Percentiles rank a stretch among this genome's conserved stretches.
phyloP scores from a whole-genome alignment of 2,329 filamentous ascomycete species.

The Alternaria sp. region DNA sequence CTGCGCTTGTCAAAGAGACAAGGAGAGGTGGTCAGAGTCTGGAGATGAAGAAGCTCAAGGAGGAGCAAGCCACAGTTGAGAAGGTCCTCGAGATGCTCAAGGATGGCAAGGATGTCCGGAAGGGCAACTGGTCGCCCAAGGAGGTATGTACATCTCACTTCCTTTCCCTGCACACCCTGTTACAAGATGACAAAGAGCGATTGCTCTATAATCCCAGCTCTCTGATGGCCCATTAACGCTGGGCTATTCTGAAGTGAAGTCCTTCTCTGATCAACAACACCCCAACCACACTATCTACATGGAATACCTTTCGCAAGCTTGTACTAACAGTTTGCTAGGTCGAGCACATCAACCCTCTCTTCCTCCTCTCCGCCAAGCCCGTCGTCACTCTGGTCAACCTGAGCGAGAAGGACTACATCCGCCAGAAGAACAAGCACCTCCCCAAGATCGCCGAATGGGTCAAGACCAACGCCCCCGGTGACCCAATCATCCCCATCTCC shows the following conservation, averaged over 20 bases:
- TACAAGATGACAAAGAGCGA: conserved; percentile 98
- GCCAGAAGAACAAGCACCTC: conserved; percentile 99
- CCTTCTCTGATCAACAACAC: conserved; percentile 66
- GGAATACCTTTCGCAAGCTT: neutral
- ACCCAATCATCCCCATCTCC: conserved; percentile 92
- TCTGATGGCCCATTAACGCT: conserved; percentile 86
- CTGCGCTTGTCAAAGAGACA: conserved; percentile 92
- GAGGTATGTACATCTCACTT: conserved; percentile 72
- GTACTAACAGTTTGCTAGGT: conserved; percentile 65
- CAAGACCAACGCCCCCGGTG: conserved; percentile 84
- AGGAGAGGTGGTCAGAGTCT: conserved; percentile 91
- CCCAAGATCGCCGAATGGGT: conserved; percentile 94
- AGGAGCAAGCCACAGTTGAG: conserved; percentile 92
- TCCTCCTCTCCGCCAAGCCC: conserved; percentile 94
- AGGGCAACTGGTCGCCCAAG: conserved; percentile 87
- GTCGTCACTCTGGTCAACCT: conserved; percentile 97
- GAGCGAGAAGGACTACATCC: conserved; percentile 94
- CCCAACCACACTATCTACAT: conserved; percentile 6
- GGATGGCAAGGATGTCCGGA: conserved; percentile 90
- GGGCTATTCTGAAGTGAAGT: conserved; percentile 89
- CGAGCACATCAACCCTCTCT: conserved; percentile 95
- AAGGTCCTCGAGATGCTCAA: conserved; percentile 85
- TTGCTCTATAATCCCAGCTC: conserved; percentile 99
- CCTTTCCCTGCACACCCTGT: conserved; percentile 38
- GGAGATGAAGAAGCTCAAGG: conserved; percentile 96